Percentiles rank a stretch among this genome's conserved stretches.
Conservation (phyloP, 345 rosid species). For the Passiflora organensis region DNA sequence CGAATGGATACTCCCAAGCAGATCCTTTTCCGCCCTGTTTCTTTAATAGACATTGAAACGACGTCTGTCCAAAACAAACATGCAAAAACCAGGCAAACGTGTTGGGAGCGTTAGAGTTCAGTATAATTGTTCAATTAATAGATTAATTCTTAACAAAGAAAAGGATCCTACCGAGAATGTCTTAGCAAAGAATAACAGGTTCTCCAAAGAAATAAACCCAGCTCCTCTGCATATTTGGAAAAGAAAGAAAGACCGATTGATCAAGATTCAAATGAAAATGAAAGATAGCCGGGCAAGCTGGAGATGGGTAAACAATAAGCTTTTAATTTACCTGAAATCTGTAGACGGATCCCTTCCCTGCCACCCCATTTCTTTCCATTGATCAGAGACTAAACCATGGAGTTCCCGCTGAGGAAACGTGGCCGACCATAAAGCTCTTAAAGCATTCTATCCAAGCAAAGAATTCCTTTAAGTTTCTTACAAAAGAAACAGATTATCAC, state of each 20-base stretch:
- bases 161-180: slow-evolving; percentile 59
- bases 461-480: neutral
- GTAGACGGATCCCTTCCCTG: slow-evolving; percentile 97
- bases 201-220: slow-evolving; percentile 91
- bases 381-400: slow-evolving; percentile 68
- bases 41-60: slow-evolving; percentile 57
- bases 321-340: slow-evolving; percentile 62
- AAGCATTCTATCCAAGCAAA: slow-evolving; percentile 46
- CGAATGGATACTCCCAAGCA: slow-evolving; percentile 95
- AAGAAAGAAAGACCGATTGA: neutral
- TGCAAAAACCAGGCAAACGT: neutral
- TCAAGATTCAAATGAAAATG: too few species aligned
- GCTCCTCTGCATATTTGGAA: slow-evolving; percentile 60
- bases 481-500: too few species aligned
- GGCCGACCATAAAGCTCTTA: slow-evolving; percentile 82
- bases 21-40: slow-evolving; percentile 82
- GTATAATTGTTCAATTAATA: neutral
- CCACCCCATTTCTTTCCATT: slow-evolving; percentile 99
- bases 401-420: slow-evolving; percentile 71
- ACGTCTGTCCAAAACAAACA: slow-evolving; percentile 38
- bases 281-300: neutral
- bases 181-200: slow-evolving; percentile 84
- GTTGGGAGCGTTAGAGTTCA: neutral
- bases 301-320: neutral
- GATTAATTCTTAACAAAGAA: neutral